phyloP scores from a whole-genome alignment of 768 basidiomycete species.

The Mycena crocata region DNA sequence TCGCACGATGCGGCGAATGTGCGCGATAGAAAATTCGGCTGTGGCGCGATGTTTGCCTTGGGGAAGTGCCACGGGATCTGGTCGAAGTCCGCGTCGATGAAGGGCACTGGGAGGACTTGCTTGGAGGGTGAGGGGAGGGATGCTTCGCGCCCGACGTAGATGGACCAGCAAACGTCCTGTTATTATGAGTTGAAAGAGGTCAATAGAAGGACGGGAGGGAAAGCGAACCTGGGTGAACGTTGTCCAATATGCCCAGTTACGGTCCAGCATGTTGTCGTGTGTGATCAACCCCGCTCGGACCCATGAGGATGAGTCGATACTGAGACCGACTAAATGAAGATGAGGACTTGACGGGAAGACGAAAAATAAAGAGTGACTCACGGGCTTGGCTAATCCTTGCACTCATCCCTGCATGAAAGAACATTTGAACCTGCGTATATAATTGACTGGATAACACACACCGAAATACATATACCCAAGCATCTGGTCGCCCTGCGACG shows the following conservation, averaged over 20 bases:
- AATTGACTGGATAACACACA: not conserved
- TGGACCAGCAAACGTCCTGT: slow-evolving; percentile 56
- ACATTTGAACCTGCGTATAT: too few species aligned
- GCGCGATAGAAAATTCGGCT: slow-evolving; percentile 38
- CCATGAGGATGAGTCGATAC: slow-evolving; percentile 51
- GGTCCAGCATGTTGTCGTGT: slow-evolving; percentile 48
- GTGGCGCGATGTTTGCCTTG: slow-evolving; percentile 40
- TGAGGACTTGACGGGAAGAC: not conserved
- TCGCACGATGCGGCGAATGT: slow-evolving; percentile 46
- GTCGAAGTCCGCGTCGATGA: slow-evolving; percentile 47
- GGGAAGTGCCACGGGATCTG: slow-evolving; percentile 45
- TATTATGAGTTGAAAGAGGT: not conserved
- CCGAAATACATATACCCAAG: slow-evolving; percentile 35
- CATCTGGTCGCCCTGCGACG: slow-evolving; percentile 27
- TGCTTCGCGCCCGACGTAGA: slow-evolving; percentile 58
- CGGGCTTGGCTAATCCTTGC: slow-evolving; percentile 20
- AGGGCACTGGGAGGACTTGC: slow-evolving; percentile 45
- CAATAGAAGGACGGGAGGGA: too few species aligned
- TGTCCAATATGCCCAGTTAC: slow-evolving; percentile 57
- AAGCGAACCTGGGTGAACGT: slow-evolving; percentile 44
- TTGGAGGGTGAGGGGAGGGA: slow-evolving; percentile 45
- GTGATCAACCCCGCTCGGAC: slow-evolving; percentile 52
- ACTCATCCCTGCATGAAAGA: slow-evolving; percentile 29
- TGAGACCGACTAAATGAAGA: slow-evolving; percentile 58
- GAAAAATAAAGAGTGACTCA: slow-evolving; percentile 5